Evolutionary conservation across 371 early-diverging fungal species (phyloP).

Genomic region (Syncephalastrum sp.): DNA sequence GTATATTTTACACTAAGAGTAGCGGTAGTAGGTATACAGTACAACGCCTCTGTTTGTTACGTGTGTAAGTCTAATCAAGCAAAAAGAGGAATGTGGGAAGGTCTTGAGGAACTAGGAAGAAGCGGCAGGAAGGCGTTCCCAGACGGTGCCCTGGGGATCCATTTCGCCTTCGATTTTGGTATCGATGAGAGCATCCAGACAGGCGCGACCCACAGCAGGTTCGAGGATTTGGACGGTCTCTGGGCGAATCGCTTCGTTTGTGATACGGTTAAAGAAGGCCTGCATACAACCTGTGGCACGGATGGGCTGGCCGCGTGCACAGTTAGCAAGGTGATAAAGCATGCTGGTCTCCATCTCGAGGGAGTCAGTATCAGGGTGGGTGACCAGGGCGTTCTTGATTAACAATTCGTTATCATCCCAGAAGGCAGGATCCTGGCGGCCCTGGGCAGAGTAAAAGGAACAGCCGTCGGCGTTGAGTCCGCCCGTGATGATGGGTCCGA

Average conservation of each 20-base stretch:
- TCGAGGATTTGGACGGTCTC: conserved; percentile 63
- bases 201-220: conserved; percentile 64
- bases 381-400: conserved; percentile 45
- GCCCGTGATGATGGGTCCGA: conserved; percentile 57
- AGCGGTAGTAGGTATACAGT: too few relatives aligned
- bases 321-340: conserved; percentile 81
- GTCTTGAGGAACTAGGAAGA: too few relatives aligned
- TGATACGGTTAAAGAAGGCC: conserved; percentile 81
- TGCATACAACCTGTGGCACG: conserved; percentile 82
- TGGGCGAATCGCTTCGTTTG: conserved; percentile 72
- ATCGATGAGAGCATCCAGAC: conserved; percentile 71
- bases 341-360: conserved; percentile 93
- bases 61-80: too few relatives aligned
- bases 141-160: conserved; percentile 60
- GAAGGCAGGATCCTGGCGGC: conserved; percentile 75
- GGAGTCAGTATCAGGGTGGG: conserved; percentile 65
- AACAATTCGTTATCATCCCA: conserved; percentile 76
- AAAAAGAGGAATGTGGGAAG: too few relatives aligned
- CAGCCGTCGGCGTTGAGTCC: conserved; percentile 87
- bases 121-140: conserved; percentile 39
- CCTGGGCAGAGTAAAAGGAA: conserved; percentile 92
- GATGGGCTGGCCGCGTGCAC: conserved; percentile 52
- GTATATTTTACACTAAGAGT: too few relatives aligned
- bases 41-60: too few relatives aligned
- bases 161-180: conserved; percentile 45